Evolutionary conservation across 495 filamentous ascomycete genomes (phyloP).

Genomic region (Clavariopsis aquatica): DNA sequence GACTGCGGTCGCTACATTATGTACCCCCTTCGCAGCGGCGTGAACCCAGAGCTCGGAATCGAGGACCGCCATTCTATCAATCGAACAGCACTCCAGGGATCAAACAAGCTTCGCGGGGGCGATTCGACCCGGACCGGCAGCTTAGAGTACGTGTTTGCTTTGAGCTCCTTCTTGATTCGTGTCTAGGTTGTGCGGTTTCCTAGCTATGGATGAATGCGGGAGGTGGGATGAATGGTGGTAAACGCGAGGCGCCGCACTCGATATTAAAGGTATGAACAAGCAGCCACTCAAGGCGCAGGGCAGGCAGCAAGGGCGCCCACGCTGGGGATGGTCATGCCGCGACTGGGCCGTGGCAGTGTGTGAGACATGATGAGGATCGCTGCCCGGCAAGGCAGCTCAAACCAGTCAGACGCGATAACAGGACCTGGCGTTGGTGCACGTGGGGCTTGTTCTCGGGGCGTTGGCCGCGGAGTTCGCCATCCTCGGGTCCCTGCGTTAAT

Average conservation of each 20-base stretch:
- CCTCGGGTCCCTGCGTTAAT: constrained; percentile 21
- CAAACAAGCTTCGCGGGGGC: constrained; percentile 28
- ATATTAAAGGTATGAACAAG: constrained; percentile 8
- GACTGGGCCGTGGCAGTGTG: constrained; percentile 9
- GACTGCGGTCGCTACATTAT: constrained; percentile 26
- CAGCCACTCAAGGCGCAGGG: constrained; percentile 31
- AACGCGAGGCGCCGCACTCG: constrained; percentile 4
- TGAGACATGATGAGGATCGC: constrained; percentile 34
- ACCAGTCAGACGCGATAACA: constrained; percentile 22
- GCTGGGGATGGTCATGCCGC: constrained; percentile 21
- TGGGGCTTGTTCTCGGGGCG: constrained; percentile 10
- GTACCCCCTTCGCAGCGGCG: constrained; percentile 4
- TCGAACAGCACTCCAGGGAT: not conserved
- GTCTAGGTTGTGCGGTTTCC: not conserved
- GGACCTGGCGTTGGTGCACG: constrained; percentile 10
- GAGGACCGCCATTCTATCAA: not conserved
- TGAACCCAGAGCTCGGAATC: not conserved
- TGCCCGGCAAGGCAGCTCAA: constrained; percentile 19
- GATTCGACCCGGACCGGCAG: constrained; percentile 20
- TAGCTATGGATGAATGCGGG: constrained; percentile 20
- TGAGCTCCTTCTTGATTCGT: constrained; percentile 17
- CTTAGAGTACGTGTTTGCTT: constrained; percentile 11
- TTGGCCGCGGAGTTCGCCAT: constrained; percentile 25
- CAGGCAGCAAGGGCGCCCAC: constrained; percentile 15
- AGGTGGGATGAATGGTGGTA: constrained; percentile 26